Evolutionary conservation across 768 basidiomycete genomes (phyloP).

Genomic region (Tephrocybe sp.): DNA sequence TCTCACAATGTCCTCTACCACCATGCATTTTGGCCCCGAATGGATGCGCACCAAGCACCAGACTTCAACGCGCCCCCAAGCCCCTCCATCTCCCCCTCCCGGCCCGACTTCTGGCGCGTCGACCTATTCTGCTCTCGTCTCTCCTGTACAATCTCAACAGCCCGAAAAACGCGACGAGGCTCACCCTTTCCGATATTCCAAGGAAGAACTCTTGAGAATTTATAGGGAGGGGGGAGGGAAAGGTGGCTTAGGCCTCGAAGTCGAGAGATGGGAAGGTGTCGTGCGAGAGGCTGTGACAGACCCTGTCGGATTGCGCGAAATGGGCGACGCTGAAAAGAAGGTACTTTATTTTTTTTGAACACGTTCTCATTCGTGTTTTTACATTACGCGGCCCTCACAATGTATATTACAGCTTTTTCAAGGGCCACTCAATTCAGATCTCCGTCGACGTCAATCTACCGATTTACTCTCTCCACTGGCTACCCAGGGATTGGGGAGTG

Average conservation of each 20-base stretch:
- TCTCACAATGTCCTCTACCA: conserved; percentile 51
- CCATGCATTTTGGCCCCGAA: conserved; percentile 91
- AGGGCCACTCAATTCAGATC: conserved; percentile 82
- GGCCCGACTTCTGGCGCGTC: conserved; percentile 50
- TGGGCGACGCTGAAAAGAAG: conserved; percentile 86
- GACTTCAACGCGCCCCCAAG: conserved; percentile 49
- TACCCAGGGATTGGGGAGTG: conserved; percentile 46
- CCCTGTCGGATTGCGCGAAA: conserved; percentile 76
- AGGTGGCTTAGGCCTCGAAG: conserved; percentile 77
- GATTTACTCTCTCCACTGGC: conserved; percentile 67
- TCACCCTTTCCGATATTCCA: conserved; percentile 85
- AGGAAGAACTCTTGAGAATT: conserved; percentile 81
- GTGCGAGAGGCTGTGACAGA: conserved; percentile 74
- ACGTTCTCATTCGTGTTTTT: conserved; percentile 15
- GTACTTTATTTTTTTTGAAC: conserved; percentile 39
- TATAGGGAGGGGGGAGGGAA: conserved; percentile 78
- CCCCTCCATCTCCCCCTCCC: conserved; percentile 62
- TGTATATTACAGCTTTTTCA: conserved; percentile 64
- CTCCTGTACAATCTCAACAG: conserved; percentile 47
- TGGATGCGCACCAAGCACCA: conserved; percentile 88
- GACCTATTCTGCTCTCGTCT: conserved; percentile 72
- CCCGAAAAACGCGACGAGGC: conserved; percentile 60
- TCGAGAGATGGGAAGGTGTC: conserved; percentile 88
- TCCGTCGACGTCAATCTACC: conserved; percentile 81
- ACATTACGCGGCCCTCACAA: conserved; percentile 23